Percentiles rank a stretch among this genome's conserved stretches.
Conservation (phyloP, 2,329 filamentous ascomycete species). For the Chrysoporthe austroafricana region DNA sequence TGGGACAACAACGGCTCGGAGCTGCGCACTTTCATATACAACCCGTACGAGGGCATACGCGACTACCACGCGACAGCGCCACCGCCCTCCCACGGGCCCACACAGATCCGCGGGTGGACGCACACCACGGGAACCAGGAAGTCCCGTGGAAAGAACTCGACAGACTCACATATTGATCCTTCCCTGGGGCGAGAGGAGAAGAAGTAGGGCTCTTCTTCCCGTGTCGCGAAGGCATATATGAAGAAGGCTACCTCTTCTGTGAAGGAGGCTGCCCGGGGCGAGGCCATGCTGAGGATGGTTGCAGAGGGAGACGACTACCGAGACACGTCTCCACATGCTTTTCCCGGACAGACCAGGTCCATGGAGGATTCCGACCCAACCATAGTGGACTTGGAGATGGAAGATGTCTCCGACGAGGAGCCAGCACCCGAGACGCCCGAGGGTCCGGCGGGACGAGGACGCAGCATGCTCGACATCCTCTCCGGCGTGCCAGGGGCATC, state of each 20-base stretch:
- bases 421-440: constrained; percentile 28
- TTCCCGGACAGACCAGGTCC: not conserved
- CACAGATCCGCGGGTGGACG: constrained; percentile 62
- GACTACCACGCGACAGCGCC: constrained; percentile 60
- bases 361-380: not conserved
- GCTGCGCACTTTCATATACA: constrained; percentile 62
- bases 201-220: constrained; percentile 30
- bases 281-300: not conserved
- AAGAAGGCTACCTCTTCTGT: not conserved
- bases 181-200: constrained; percentile 27
- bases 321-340: not conserved
- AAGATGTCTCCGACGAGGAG: not conserved
- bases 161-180: constrained; percentile 27
- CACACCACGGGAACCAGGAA: constrained; percentile 47
- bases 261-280: not conserved
- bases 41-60: constrained; percentile 59
- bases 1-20: constrained; percentile 52
- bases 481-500: constrained; percentile 13
- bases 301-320: not conserved
- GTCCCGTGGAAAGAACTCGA: constrained; percentile 35
- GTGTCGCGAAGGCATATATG: constrained; percentile 4
- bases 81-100: constrained; percentile 59
- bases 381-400: not conserved
- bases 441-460: constrained; percentile 27
- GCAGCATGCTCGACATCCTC: constrained; percentile 34